These are phyloP conservation scores for Trifolium subterraneum DNA, from an alignment of 306 rosid genomes.

Conservation along the genomic window DNA sequence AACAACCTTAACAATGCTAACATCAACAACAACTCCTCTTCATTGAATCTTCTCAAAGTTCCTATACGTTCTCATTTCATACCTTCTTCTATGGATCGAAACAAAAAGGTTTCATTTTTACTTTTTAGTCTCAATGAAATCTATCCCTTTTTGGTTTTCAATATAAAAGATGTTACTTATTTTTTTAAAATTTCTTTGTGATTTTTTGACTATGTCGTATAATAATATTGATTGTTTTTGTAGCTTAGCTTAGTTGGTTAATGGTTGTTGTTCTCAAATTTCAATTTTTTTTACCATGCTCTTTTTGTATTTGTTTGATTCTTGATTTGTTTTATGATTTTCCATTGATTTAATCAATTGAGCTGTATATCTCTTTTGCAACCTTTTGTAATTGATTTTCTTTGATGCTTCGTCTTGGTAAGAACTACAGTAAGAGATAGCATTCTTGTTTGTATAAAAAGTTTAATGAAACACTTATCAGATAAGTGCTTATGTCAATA, in stretches of 20 bases:
- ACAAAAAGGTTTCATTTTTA: constrained; percentile 39
- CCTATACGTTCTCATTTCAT: constrained; percentile 27
- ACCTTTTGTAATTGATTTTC: constrained; percentile 1
- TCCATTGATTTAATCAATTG: constrained; percentile 5
- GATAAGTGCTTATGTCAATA: neutral
- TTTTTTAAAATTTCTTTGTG: too few relatives aligned
- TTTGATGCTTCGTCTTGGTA: neutral
- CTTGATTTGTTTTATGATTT: constrained; percentile 16
- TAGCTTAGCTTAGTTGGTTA: too few relatives aligned
- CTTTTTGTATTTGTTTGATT: constrained; percentile 24
- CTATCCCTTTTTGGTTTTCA: neutral
- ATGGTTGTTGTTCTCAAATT: too few relatives aligned
- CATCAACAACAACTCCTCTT: constrained; percentile 25
- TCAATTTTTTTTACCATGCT: too few relatives aligned
- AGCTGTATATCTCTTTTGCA: too few relatives aligned
- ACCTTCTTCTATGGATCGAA: constrained; percentile 47
- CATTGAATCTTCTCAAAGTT: constrained; percentile 39
- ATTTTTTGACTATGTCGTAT: too few relatives aligned
- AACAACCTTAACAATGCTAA: neutral
- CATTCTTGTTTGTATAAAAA: neutral
- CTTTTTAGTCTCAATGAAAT: neutral
- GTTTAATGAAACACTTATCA: too few relatives aligned
- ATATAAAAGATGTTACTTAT: too few relatives aligned
- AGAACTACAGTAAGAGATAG: constrained; percentile 18
- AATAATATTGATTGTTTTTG: too few relatives aligned